A percentile compares a stretch with the other conserved stretches of the same genome.
phyloP scores from a whole-genome alignment of 2,329 filamentous ascomycete genomes.

The Cadophora sp. region DNA sequence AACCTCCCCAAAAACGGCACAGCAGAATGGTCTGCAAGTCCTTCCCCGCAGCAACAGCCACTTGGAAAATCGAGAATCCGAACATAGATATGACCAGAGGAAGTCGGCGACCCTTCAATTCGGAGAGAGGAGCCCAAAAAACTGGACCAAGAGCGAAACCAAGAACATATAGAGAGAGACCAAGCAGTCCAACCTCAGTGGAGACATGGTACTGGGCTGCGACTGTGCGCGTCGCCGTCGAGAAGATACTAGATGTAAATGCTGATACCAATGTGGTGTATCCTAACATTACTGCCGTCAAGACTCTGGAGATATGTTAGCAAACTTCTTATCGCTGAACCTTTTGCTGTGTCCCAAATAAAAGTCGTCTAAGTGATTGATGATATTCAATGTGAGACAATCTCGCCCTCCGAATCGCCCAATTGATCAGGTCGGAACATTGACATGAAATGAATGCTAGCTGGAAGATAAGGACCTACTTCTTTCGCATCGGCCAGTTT shows the following conservation, averaged over 20 bases:
- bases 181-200: conserved; percentile 66
- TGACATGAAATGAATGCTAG: neutral
- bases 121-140: conserved; percentile 76
- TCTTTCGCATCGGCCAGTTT: conserved; percentile 84
- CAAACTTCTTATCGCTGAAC: conserved; percentile 37
- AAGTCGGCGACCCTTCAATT: conserved; percentile 71
- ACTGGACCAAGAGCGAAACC: conserved; percentile 76
- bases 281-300: conserved; percentile 71
- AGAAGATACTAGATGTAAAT: conserved; percentile 80
- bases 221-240: conserved; percentile 65
- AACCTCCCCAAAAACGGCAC: conserved; percentile 76
- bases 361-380: neutral
- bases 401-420: neutral
- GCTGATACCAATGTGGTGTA: conserved; percentile 76
- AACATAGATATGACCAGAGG: conserved; percentile 68
- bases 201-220: conserved; percentile 66
- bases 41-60: conserved; percentile 69
- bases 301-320: conserved; percentile 51
- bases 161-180: conserved; percentile 73
- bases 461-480: conserved; percentile 57
- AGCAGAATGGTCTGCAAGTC: conserved; percentile 74
- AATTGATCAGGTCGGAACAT: neutral
- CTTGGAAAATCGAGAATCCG: conserved; percentile 72
- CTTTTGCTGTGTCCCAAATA: neutral
- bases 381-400: neutral